Percentiles rank a stretch among this genome's conserved stretches.
phyloP scores from a whole-genome alignment of 2,329 filamentous ascomycete genomes.

The Fusarium nanum region DNA sequence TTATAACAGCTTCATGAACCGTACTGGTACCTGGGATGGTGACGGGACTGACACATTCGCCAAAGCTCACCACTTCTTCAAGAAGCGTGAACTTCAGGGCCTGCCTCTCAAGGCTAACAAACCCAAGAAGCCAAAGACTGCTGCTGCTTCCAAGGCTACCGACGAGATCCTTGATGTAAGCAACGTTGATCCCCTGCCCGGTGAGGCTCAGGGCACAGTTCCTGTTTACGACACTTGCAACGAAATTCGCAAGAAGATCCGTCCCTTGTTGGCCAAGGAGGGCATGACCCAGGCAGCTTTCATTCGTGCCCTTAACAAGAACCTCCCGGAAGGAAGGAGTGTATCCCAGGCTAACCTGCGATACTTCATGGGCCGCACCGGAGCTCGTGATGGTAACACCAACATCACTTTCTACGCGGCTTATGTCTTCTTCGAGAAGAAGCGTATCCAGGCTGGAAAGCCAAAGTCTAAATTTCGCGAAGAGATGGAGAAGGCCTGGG shows the following conservation, averaged over 20 bases:
- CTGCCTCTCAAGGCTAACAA: conserved; percentile 53
- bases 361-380: conserved; percentile 63
- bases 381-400: conserved; percentile 60
- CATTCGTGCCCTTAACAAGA: conserved; percentile 59
- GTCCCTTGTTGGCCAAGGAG: conserved; percentile 56
- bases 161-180: conserved; percentile 54
- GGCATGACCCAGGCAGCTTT: conserved; percentile 64
- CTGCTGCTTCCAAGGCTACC: conserved; percentile 42
- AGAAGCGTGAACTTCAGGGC: conserved; percentile 61
- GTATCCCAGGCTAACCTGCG: conserved; percentile 59
- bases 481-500: conserved; percentile 61
- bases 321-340: conserved; percentile 52
- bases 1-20: conserved; percentile 62
- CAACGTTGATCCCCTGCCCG: conserved; percentile 55
- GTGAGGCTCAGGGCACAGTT: conserved; percentile 60
- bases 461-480: conserved; percentile 62
- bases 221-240: conserved; percentile 68
- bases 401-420: conserved; percentile 63
- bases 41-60: conserved; percentile 49
- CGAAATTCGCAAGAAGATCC: conserved; percentile 68
- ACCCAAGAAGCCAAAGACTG: conserved; percentile 48
- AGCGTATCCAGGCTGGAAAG: conserved; percentile 62
- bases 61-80: conserved; percentile 59
- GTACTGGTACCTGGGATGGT: conserved; percentile 56
- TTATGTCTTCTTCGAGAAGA: conserved; percentile 71